Evolutionary conservation across 1,284 basidiomycete genomes (phyloP).

Genomic region (Malassezia dermatis): DNA sequence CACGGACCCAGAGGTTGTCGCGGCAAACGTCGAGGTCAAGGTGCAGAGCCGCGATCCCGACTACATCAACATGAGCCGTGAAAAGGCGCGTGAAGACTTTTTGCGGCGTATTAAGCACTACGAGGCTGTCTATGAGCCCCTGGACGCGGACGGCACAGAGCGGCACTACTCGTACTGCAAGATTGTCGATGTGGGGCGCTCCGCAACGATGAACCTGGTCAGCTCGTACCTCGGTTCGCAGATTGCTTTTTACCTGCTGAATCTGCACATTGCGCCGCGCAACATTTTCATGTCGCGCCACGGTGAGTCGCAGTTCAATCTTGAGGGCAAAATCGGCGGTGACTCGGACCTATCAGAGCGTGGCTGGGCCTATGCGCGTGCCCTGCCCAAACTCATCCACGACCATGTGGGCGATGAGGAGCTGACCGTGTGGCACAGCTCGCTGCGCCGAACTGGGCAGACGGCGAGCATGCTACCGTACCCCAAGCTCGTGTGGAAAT

Average conservation of each 20-base stretch:
- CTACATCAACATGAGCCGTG: slow-evolving; percentile 76
- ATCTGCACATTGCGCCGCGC: slow-evolving; percentile 87
- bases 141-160: slow-evolving; percentile 58
- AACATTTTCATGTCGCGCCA: slow-evolving; percentile 95
- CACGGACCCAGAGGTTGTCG: slow-evolving; percentile 85
- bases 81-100: slow-evolving; percentile 79
- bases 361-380: slow-evolving; percentile 73
- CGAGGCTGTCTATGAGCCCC: slow-evolving; percentile 88
- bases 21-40: slow-evolving; percentile 89
- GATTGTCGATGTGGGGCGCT: slow-evolving; percentile 48
- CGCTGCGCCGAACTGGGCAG: slow-evolving; percentile 80
- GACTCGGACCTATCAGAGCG: slow-evolving; percentile 76
- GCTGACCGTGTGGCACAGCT: slow-evolving; percentile 95
- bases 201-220: slow-evolving; percentile 40
- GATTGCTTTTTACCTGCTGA: slow-evolving; percentile 97
- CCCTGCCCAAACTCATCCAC: slow-evolving; percentile 74
- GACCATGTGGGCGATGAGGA: slow-evolving; percentile 82
- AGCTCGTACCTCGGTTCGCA: slow-evolving; percentile 83
- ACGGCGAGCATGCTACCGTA: slow-evolving; percentile 75
- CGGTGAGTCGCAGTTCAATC: slow-evolving; percentile 93
- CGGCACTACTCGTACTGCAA: slow-evolving; percentile 53
- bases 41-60: slow-evolving; percentile 93
- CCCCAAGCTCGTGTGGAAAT: slow-evolving; percentile 94
- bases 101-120: slow-evolving; percentile 81
- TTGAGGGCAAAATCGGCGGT: slow-evolving; percentile 92